Conservation (phyloP, 148 eudicot species). For the Chenopodium album region DNA sequence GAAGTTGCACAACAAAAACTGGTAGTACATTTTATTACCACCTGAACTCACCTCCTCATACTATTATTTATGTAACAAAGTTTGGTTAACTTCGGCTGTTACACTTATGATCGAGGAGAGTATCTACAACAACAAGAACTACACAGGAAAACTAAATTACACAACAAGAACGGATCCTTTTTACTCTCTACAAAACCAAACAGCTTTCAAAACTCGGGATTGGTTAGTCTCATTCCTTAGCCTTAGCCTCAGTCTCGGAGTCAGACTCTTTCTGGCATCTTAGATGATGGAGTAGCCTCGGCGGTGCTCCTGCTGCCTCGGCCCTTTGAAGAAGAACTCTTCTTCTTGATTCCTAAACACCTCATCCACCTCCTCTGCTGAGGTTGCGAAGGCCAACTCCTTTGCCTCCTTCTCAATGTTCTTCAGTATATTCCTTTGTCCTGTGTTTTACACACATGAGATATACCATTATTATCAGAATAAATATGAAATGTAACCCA, state of each 20-base stretch:
- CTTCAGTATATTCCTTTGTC: constrained; percentile 50
- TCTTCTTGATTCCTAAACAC: constrained; percentile 49
- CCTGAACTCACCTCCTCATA: constrained; percentile 3
- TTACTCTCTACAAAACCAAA: constrained; percentile 7
- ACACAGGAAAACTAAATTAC: background rate
- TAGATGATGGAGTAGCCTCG: constrained; percentile 22
- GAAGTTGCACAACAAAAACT: constrained; percentile 10
- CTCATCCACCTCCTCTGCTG: constrained; percentile 53
- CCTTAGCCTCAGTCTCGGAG: background rate
- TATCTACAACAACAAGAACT: constrained; percentile 2
- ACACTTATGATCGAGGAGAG: background rate
- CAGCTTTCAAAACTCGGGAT: constrained; percentile 9
- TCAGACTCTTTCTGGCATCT: background rate
- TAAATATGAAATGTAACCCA: no score
- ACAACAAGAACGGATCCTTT: background rate
- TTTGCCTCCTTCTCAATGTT: constrained; percentile 65
- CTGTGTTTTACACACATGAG: constrained; percentile 28
- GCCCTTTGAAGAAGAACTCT: constrained; percentile 65
- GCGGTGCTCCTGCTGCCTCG: constrained; percentile 36
- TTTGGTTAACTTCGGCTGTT: background rate
- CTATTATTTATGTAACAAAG: constrained; percentile 17
- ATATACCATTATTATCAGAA: background rate
- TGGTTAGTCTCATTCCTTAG: background rate
- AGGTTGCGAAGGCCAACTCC: constrained; percentile 52
- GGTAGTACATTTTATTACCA: constrained; percentile 20